Percentiles rank a stretch among this genome's conserved stretches.
Evolutionary conservation across 106 monocot species (phyloP).

Genomic region (Ottelia alismoides): DNA sequence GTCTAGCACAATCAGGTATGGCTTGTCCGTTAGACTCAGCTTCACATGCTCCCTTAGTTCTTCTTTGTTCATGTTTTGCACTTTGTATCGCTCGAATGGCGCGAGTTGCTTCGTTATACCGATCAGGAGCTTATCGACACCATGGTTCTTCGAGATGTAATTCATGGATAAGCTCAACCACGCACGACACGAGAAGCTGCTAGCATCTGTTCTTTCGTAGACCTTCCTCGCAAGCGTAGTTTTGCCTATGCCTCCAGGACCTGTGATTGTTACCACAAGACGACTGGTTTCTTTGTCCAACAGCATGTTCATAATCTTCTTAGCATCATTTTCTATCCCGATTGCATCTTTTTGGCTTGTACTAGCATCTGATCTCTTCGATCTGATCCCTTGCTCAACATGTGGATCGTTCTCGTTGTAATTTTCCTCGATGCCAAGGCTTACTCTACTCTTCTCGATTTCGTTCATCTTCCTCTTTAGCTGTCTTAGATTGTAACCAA

Average conservation of each 20-base stretch:
- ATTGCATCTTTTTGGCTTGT: neutral
- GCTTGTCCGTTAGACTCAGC: neutral
- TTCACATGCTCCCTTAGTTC: neutral
- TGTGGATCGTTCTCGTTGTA: too few species aligned
- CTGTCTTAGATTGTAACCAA: slow-evolving; percentile 3
- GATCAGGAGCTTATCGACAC: neutral
- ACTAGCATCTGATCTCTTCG: neutral
- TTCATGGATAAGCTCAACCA: too few species aligned
- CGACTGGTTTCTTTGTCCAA: neutral
- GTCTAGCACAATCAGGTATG: slow-evolving; percentile 18
- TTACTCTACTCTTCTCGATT: neutral
- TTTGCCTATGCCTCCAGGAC: slow-evolving; percentile 9
- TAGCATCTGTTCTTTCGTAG: neutral
- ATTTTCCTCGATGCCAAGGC: neutral
- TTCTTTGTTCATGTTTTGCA: neutral
- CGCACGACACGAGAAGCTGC: too few species aligned
- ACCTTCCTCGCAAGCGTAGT: slow-evolving; percentile 6
- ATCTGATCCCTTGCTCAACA: neutral
- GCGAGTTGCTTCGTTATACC: neutral
- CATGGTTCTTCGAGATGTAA: neutral
- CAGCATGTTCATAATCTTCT: neutral
- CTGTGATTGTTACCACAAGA: slow-evolving; percentile 8
- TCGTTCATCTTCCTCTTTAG: neutral
- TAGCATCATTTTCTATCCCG: slow-evolving; percentile 12
- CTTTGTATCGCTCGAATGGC: neutral